A percentile compares a stretch with the other conserved stretches of the same genome.
phyloP scores from a whole-genome alignment of 1,139 yeast genomes.

The Taiozyma sp. region DNA sequence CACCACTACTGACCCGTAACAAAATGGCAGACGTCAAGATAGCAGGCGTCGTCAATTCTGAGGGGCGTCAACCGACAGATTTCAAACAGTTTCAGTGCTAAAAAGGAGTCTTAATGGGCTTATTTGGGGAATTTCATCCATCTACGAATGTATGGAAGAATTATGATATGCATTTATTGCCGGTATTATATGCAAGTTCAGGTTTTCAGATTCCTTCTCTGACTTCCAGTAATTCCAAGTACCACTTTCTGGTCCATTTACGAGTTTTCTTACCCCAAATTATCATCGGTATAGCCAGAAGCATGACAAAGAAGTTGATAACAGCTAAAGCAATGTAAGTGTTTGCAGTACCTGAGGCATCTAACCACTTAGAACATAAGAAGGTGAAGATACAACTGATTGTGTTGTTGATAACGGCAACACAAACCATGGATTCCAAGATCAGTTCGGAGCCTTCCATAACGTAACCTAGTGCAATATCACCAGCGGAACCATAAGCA shows the following conservation, averaged over 20 bases:
- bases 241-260: conserved; percentile 53
- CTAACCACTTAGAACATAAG: conserved; percentile 70
- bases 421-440: conserved; percentile 84
- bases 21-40: not conserved
- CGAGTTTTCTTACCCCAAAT: conserved; percentile 70
- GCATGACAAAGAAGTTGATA: conserved; percentile 58
- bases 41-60: not conserved
- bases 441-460: conserved; percentile 74
- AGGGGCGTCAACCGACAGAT: not conserved
- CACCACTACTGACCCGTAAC: not conserved
- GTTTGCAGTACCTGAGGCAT: conserved; percentile 57
- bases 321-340: conserved; percentile 74
- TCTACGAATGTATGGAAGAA: not conserved
- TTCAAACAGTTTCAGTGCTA: not conserved
- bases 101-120: not conserved
- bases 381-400: conserved; percentile 77
- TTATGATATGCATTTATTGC: not conserved
- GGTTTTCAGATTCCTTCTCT: conserved; percentile 36
- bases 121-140: not conserved
- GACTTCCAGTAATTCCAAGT: conserved; percentile 53
- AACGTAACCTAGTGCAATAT: conserved; percentile 63
- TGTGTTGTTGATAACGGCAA: conserved; percentile 71
- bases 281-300: conserved; percentile 59
- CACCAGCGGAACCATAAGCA: conserved; percentile 73
- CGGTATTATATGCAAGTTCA: conserved; percentile 13